Percentiles rank a stretch among this genome's conserved stretches.
These are phyloP conservation scores for Tylopilus vinaceipallidus DNA, from an alignment of 768 basidiomycete species.

Conservation along the genomic window DNA sequence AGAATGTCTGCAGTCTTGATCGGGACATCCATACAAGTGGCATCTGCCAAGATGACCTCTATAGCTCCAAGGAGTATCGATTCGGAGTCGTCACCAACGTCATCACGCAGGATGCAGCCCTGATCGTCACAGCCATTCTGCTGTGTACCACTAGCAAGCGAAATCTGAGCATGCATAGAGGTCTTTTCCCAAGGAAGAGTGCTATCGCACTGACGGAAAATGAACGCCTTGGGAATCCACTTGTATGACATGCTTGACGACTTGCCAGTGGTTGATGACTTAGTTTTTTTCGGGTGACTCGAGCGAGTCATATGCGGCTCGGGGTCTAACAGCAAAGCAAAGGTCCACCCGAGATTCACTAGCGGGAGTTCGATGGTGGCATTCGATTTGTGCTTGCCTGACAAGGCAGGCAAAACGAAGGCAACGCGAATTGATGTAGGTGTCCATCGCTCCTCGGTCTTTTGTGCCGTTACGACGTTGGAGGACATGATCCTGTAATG, in stretches of 20 bases:
- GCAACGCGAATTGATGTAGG: slow-evolving; percentile 6
- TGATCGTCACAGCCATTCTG: no score
- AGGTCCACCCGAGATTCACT: slow-evolving; percentile 15
- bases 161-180: slow-evolving; percentile 15
- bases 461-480: not conserved
- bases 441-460: slow-evolving; percentile 19
- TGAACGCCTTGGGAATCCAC: slow-evolving; percentile 9
- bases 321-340: slow-evolving; percentile 10
- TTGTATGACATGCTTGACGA: not conserved
- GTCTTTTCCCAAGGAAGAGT: slow-evolving; percentile 10
- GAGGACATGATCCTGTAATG: not conserved
- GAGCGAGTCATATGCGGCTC: not conserved
- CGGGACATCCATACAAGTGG: not conserved
- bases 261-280: not conserved
- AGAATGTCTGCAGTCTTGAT: not conserved
- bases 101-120: no score
- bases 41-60: not conserved
- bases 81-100: not conserved
- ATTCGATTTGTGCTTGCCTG: no score
- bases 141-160: not conserved
- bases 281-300: not conserved
- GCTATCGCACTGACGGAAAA: slow-evolving; percentile 6
- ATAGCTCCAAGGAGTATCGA: slow-evolving; percentile 2
- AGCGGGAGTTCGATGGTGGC: slow-evolving; percentile 13
- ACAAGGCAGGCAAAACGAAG: no score